A percentile compares a stretch with the other conserved stretches of the same genome.
Evolutionary conservation across 805 yeast species (phyloP).

Genomic region (Zygosaccharomyces kombuchaensis): DNA sequence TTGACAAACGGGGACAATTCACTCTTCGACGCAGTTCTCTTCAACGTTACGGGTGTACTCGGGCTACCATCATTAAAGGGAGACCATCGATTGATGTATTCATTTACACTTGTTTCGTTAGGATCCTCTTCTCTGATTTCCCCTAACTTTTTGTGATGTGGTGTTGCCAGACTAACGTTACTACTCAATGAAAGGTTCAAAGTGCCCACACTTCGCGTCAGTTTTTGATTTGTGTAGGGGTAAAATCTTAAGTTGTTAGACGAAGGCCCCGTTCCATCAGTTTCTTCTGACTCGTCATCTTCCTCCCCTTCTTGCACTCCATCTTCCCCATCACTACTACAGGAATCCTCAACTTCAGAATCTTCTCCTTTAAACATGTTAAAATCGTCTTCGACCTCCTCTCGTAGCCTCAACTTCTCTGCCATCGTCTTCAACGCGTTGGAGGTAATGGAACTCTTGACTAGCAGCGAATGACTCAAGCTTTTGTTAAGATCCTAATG

Average conservation of each 20-base stretch:
- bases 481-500: not conserved
- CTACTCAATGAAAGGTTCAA: constrained; percentile 46
- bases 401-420: constrained; percentile 5
- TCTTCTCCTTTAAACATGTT: constrained; percentile 14
- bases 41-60: constrained; percentile 22
- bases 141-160: constrained; percentile 5
- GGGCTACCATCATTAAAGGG: constrained; percentile 23
- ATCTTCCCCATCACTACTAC: not conserved
- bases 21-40: constrained; percentile 28
- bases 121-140: constrained; percentile 17
- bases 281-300: constrained; percentile 4
- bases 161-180: constrained; percentile 26
- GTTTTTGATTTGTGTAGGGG: constrained; percentile 28
- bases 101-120: constrained; percentile 16
- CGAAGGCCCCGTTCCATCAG: constrained; percentile 1
- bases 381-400: constrained; percentile 16
- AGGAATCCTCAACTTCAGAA: constrained; percentile 1
- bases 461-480: not conserved
- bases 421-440: not conserved
- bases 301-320: not conserved
- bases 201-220: constrained; percentile 52
- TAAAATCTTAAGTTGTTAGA: constrained; percentile 28
- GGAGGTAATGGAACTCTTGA: not conserved
- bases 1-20: constrained; percentile 33
- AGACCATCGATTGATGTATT: constrained; percentile 28